Base-by-base conservation (phyloP, 2,329 filamentous ascomycete species). In the Diaporthe sp. region DNA sequence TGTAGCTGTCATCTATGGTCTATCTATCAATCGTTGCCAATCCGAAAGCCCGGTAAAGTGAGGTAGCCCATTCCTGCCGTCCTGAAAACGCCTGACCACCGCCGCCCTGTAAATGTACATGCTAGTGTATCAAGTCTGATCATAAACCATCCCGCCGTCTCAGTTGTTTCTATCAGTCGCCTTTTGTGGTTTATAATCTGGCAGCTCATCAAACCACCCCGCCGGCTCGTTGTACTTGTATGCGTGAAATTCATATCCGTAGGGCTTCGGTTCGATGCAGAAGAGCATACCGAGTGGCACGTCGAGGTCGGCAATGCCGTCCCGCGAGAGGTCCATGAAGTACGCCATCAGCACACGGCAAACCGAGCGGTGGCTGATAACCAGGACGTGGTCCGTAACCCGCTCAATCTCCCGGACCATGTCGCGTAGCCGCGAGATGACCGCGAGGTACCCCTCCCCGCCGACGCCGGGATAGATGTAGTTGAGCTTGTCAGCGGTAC, bases 341-440 rank as follows among this genome's bases (percentile, higher is more conserved):
- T 99, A 99, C 1, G 96, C 96, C 84, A 99, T 93, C 76, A 99
- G 87, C 8, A 99, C 96, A 44, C 97, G 92, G 74, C 95, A 96
- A 53, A 98, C 94, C 4, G 95, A 97, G 44, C 97, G 94, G 83
- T 98, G 97, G 46, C 95, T 95, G 79, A 98, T 94, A 79, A 99
- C 93, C 76, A 98, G 88, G 72, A 98, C 93, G 84, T 98, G 96
- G 81, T 99, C 97, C 42, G 95, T 98, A 88, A 98, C 98, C 76
- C 97, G 94, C 88, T 99, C 97, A 76, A 98, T 93, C 86, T 99
- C 97, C 69, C 98, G 94, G 78, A 99, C 98, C 87, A 99, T 97
- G 78, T 98, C 94, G 72, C 96, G 94, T 49, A 98, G 90, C 68
- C 97, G 94, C 84, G 97, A 98, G 86, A 99, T 98, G 80, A 99